phyloP scores from a whole-genome alignment of 345 rosid species.

The Triadica sebifera region DNA sequence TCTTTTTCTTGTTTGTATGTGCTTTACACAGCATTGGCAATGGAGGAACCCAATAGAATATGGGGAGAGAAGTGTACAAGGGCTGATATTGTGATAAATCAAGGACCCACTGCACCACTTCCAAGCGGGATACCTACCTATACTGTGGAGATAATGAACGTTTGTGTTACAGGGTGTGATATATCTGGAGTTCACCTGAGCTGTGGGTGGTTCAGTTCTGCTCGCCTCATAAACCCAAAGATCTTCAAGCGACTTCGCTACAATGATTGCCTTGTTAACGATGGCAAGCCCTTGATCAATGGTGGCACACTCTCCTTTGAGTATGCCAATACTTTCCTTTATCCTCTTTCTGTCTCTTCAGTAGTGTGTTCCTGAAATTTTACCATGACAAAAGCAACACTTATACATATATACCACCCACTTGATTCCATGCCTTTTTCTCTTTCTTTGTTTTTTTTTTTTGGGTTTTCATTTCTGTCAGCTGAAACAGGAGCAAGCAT shows the following conservation, averaged over 20 bases:
- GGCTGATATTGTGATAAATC: constrained; percentile 63
- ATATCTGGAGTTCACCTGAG: constrained; percentile 62
- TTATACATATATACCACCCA: background rate
- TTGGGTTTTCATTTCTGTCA: too few species aligned
- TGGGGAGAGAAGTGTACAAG: constrained; percentile 56
- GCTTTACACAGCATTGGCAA: constrained; percentile 21
- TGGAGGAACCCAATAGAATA: constrained; percentile 49
- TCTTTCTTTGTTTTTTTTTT: background rate
- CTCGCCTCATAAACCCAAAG: constrained; percentile 64
- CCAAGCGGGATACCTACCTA: constrained; percentile 78
- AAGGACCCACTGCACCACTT: constrained; percentile 62
- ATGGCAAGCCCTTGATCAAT: constrained; percentile 59
- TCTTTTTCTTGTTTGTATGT: constrained; percentile 6
- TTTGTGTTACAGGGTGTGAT: constrained; percentile 63
- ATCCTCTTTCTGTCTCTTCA: constrained; percentile 68
- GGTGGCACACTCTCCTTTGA: constrained; percentile 64
- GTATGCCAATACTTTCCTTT: constrained; percentile 72
- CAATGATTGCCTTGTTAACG: constrained; percentile 84
- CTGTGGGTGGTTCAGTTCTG: constrained; percentile 96
- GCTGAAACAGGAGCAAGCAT: background rate
- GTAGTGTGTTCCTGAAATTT: constrained; percentile 36
- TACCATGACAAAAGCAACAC: background rate
- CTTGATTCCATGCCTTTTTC: background rate
- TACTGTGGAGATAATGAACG: constrained; percentile 71
- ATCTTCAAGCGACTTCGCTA: constrained; percentile 73